These are phyloP conservation scores for Wickerhamomyces hampshirensis DNA, from an alignment of 805 yeast genomes.

Conservation along the genomic window DNA sequence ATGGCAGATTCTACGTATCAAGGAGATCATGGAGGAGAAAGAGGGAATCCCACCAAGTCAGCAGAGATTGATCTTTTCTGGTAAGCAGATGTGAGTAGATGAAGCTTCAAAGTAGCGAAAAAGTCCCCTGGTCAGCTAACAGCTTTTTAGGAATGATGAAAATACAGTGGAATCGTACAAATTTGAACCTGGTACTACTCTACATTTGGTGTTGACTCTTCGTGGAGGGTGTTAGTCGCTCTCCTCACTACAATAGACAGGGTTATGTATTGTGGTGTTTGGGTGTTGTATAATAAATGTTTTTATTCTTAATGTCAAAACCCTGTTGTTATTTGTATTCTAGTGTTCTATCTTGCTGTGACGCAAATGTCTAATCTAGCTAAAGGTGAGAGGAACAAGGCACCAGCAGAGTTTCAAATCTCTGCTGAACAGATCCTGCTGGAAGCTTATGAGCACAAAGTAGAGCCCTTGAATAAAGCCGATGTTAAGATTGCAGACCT, in stretches of 20 bases:
- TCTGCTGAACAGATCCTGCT: slow-evolving; percentile 59
- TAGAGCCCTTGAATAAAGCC: slow-evolving; percentile 34
- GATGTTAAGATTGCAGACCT: slow-evolving; percentile 58
- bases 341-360: too few relatives aligned
- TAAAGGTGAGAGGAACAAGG: slow-evolving; percentile 31
- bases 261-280: neutral
- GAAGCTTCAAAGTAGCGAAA: too few relatives aligned
- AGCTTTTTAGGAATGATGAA: slow-evolving; percentile 59
- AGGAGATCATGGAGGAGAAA: slow-evolving; percentile 90
- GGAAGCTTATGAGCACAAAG: slow-evolving; percentile 53
- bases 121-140: neutral
- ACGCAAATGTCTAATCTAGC: neutral
- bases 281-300: neutral
- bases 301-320: slow-evolving; percentile 1
- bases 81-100: slow-evolving; percentile 73
- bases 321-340: neutral
- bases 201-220: slow-evolving; percentile 86
- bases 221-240: slow-evolving; percentile 66
- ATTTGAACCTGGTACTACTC: slow-evolving; percentile 78
- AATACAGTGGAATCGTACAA: slow-evolving; percentile 67
- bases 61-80: slow-evolving; percentile 85
- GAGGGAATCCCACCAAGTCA: slow-evolving; percentile 97
- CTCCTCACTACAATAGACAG: neutral
- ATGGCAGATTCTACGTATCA: slow-evolving; percentile 58
- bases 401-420: slow-evolving; percentile 49